A percentile compares a stretch with the other conserved stretches of the same genome.
phyloP scores from a whole-genome alignment of 2,329 filamentous ascomycete species.

The Alternaria triticina region DNA sequence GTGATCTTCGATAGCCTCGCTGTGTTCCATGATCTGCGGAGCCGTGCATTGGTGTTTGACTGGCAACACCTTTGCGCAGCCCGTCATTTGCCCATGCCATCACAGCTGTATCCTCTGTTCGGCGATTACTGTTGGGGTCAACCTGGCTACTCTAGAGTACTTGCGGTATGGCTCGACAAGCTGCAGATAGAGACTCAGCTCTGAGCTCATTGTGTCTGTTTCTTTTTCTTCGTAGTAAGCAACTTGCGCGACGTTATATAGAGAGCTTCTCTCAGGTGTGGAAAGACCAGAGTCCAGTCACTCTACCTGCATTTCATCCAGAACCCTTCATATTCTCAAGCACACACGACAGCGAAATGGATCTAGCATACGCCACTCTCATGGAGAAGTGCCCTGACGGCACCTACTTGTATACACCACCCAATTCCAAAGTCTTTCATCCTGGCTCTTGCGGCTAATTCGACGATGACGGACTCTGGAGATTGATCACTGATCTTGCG shows the following conservation, averaged over 20 bases:
- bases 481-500: background rate
- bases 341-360: background rate
- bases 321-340: background rate
- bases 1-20: background rate
- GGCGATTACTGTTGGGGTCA: background rate
- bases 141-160: background rate
- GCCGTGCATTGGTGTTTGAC: background rate
- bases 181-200: background rate
- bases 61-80: background rate
- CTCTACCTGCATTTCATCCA: background rate
- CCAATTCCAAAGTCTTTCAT: background rate
- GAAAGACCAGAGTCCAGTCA: background rate
- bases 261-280: background rate
- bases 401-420: background rate
- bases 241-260: background rate
- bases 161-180: background rate
- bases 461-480: background rate
- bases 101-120: background rate
- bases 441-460: background rate
- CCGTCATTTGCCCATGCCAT: background rate
- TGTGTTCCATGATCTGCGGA: background rate
- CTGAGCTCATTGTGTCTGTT: background rate
- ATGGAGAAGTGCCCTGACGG: background rate
- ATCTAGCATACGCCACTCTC: background rate
- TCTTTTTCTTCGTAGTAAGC: background rate